Conservation (phyloP, 164 flowering plant genomes). For the Cinnamomum micranthum region DNA sequence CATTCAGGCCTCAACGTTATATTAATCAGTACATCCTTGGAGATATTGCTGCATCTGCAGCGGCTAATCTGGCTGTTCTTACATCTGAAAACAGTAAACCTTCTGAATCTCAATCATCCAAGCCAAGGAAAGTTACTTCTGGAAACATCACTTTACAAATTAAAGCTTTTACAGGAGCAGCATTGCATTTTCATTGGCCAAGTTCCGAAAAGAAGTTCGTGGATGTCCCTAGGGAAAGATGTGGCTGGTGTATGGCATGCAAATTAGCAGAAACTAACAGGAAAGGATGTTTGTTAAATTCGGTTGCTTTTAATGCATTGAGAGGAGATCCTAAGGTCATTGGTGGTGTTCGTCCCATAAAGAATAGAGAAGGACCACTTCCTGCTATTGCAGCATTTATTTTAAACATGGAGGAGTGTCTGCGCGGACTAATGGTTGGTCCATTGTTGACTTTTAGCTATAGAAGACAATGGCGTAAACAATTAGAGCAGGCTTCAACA, state of each 20-base stretch:
- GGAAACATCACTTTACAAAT: constrained; percentile 50
- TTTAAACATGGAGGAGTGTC: constrained; percentile 68
- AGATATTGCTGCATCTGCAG: constrained; percentile 89
- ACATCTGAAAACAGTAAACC: constrained; percentile 61
- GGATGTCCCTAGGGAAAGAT: constrained; percentile 91
- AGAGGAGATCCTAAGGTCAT: constrained; percentile 55
- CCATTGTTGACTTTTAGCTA: constrained; percentile 46
- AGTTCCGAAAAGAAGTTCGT: constrained; percentile 65
- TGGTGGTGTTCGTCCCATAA: constrained; percentile 40
- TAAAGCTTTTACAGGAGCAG: constrained; percentile 74
- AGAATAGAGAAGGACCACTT: constrained; percentile 58
- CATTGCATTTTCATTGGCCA: constrained; percentile 88
- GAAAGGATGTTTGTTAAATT: constrained; percentile 82
- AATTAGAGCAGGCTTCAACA: constrained; percentile 52
- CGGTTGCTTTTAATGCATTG: constrained; percentile 62
- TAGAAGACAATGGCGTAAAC: constrained; percentile 68
- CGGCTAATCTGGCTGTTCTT: constrained; percentile 64
- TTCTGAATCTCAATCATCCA: constrained; percentile 36
- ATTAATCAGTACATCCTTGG: constrained; percentile 75
- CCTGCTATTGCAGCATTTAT: constrained; percentile 62
- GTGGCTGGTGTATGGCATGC: constrained; percentile 96
- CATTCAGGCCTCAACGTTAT: constrained; percentile 58
- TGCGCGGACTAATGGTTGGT: constrained; percentile 65
- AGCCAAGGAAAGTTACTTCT: constrained; percentile 44
- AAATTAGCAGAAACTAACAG: constrained; percentile 47